A percentile compares a stretch with the other conserved stretches of the same genome.
These are phyloP conservation scores for Ustanciosporium gigantosporum DNA, from an alignment of 1,284 basidiomycete genomes.

Conservation along the genomic window DNA sequence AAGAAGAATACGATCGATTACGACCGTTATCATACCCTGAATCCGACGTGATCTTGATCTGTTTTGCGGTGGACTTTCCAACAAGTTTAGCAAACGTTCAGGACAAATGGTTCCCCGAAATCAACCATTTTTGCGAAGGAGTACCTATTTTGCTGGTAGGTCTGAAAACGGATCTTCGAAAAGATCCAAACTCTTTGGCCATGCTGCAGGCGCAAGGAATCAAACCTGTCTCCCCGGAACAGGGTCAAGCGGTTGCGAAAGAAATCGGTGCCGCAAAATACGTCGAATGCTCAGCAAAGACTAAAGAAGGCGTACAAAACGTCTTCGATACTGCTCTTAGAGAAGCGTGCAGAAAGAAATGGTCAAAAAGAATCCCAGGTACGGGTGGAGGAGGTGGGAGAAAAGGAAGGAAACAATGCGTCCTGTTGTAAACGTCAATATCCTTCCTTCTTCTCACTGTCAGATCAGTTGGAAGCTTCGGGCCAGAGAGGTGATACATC, in stretches of 20 bases:
- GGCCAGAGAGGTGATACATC: too few species aligned
- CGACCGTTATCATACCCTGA: constrained; percentile 78
- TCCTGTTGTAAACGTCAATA: constrained; percentile 75
- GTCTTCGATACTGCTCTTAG: constrained; percentile 88
- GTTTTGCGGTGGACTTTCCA: constrained; percentile 88
- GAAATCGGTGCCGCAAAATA: constrained; percentile 91
- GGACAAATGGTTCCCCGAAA: constrained; percentile 97
- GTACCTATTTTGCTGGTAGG: constrained; percentile 90
- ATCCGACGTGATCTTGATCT: constrained; percentile 89
- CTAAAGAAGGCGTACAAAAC: constrained; percentile 82
- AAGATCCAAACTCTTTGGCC: constrained; percentile 82
- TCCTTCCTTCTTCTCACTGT: too few species aligned
- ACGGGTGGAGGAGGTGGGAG: constrained; percentile 63
- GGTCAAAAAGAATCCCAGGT: constrained; percentile 16
- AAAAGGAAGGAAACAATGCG: constrained; percentile 73
- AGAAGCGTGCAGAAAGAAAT: constrained; percentile 68
- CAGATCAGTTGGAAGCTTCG: too few species aligned
- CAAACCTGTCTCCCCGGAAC: constrained; percentile 74
- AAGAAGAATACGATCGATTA: constrained; percentile 71
- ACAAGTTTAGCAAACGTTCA: constrained; percentile 91
- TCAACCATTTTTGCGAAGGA: constrained; percentile 93
- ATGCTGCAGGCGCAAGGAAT: constrained; percentile 91
- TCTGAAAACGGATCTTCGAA: constrained; percentile 81
- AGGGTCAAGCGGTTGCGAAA: constrained; percentile 70
- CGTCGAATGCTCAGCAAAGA: constrained; percentile 91